A percentile compares a stretch with the other conserved stretches of the same genome.
phyloP scores from a whole-genome alignment of 78 protist species.

The Chrysochromulina parva region DNA sequence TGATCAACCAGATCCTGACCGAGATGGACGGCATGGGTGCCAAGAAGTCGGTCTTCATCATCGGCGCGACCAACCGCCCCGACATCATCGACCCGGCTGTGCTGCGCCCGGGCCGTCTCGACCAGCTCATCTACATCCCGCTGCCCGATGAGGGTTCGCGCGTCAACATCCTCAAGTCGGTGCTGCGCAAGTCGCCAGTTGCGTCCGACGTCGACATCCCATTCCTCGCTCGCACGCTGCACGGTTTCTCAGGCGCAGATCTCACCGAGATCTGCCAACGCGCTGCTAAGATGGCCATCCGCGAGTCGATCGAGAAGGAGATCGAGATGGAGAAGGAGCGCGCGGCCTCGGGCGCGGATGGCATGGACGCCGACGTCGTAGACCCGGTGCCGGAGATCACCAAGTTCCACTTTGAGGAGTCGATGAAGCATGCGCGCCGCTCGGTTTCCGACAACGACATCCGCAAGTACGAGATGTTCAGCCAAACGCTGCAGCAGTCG shows the following conservation, averaged over 20 bases:
- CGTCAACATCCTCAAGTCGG: conserved; percentile 89
- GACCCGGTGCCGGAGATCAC: conserved; percentile 95
- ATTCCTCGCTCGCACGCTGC: conserved; percentile 85
- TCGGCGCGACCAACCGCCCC: conserved; percentile 99
- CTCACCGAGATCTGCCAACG: conserved; percentile 98
- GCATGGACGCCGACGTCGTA: conserved; percentile 59
- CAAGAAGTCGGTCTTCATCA: conserved; percentile 99
- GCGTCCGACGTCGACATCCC: conserved; percentile 87
- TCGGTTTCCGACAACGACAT: conserved; percentile 95
- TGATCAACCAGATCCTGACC: conserved; percentile 98
- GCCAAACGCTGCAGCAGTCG: conserved; percentile 52
- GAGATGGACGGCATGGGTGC: conserved; percentile 99
- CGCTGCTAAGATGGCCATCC: conserved; percentile 96
- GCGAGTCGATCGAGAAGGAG: conserved; percentile 88
- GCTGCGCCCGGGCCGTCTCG: conserved; percentile 98
- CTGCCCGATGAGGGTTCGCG: conserved; percentile 97
- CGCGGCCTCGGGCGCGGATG: conserved; percentile 55
- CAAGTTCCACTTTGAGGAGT: conserved; percentile 93
- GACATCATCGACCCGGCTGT: conserved; percentile 99
- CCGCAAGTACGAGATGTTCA: conserved; percentile 84
- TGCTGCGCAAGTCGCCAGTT: conserved; percentile 62
- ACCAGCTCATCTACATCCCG: conserved; percentile 99
- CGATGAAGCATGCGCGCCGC: conserved; percentile 91
- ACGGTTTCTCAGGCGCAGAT: conserved; percentile 99
- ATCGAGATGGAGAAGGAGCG: conserved; percentile 58